These are phyloP conservation scores for Yamadazyma kanchanaburiensis DNA, from an alignment of 1,139 yeast genomes.

Conservation along the genomic window DNA sequence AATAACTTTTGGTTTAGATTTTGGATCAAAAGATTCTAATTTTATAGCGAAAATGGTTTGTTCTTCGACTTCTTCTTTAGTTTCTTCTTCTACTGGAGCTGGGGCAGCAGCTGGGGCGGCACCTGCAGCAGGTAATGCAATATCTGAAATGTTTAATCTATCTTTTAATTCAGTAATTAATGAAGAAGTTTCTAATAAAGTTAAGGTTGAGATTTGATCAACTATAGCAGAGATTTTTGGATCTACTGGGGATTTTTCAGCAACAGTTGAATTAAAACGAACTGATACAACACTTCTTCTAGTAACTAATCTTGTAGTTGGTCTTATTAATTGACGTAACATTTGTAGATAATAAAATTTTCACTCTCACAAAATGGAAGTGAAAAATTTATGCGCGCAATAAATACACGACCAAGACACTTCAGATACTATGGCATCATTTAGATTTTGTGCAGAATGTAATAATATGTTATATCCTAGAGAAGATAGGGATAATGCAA, in stretches of 20 bases:
- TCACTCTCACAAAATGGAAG: constrained; percentile 2
- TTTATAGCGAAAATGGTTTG: constrained; percentile 91
- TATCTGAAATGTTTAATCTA: constrained; percentile 88
- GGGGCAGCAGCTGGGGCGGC: constrained; percentile 69
- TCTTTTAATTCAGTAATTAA: constrained; percentile 81
- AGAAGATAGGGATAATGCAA: constrained; percentile 74
- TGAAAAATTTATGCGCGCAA: constrained; percentile 1
- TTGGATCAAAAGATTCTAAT: constrained; percentile 90
- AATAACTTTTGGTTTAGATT: constrained; percentile 94
- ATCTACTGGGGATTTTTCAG: constrained; percentile 56
- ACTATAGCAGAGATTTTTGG: constrained; percentile 88
- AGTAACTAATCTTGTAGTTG: constrained; percentile 30
- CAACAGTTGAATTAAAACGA: constrained; percentile 57
- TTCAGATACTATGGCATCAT: constrained; percentile 65
- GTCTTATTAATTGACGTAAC: constrained; percentile 40
- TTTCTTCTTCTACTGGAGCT: constrained; percentile 74
- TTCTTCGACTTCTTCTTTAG: constrained; percentile 80
- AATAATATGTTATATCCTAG: constrained; percentile 99
- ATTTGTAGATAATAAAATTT: constrained; percentile 7
- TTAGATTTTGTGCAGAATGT: constrained; percentile 90
- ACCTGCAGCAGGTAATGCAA: constrained; percentile 76
- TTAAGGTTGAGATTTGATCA: constrained; percentile 83
- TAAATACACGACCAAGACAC: constrained; percentile 1
- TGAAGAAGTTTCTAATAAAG: constrained; percentile 84
- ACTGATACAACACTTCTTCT: constrained; percentile 20